Evolutionary conservation across 1,284 basidiomycete species (phyloP), one percentile per base, ranked within the genome.

Genomic region (Malassezia nana): DNA sequence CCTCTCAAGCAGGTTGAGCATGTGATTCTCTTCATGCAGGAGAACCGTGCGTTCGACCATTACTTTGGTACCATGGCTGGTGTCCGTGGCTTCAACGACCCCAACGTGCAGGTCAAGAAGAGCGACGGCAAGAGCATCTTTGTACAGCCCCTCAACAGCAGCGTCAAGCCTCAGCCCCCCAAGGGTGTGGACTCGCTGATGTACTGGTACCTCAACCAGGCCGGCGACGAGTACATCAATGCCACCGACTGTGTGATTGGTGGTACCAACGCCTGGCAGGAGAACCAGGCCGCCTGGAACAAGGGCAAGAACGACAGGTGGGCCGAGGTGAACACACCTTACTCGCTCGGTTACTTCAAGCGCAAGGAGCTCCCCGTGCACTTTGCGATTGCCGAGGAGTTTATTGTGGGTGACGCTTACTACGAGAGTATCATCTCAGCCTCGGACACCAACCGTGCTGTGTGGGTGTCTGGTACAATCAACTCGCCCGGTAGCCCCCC

Each of bases 21-120:
- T 50, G 51, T 60, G 15, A 48, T 60, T 24, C 51, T 60, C 25
- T 60, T 60, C 49, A 68, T 68, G 66, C 66, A 68, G 46, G 66
- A 68, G 50, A 67, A 68, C 57, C 46, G 66, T 22, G 63, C 66
- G 22, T 68, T 67, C 32, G 66, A 68, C 44, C 65, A 67, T 52
- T 68, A 68, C 51, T 68, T 66, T 51, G 60, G 60, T 7, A 60
- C 66, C 20, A 58, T 65, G 48, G 48, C 56, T 10, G 66, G 65
- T 46, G 57, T 65, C 25, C 58, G 66, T 46, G 66, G 66, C 28
- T 68, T 68, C 55, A 52, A 46, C 18, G 66, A 68, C 39, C 66
- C 66, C 15, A 68, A 68, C 50, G 61, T 65, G 9, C 57, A 56
- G 26, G 58, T 68, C 40, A 54, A 52, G 31, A 44, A 49, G n/a